These are phyloP conservation scores for Talaromyces sp. DNA, from an alignment of 2,329 filamentous ascomycete species.

Conservation along the genomic window DNA sequence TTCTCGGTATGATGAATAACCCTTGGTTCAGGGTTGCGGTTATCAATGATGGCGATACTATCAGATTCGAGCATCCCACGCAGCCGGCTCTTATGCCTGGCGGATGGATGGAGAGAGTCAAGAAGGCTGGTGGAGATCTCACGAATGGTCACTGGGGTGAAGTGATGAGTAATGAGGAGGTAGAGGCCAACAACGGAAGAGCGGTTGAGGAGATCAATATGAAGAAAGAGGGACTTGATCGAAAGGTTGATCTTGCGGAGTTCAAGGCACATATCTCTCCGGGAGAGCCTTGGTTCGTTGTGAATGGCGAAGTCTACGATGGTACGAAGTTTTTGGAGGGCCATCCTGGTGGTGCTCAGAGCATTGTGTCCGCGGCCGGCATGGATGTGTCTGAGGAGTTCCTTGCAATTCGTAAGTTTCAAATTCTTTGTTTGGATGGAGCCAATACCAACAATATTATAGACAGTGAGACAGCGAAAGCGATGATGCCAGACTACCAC, in stretches of 20 bases:
- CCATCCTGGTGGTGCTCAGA: constrained; percentile 82
- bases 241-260: constrained; percentile 66
- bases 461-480: constrained; percentile 90
- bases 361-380: constrained; percentile 77
- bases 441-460: constrained; percentile 8
- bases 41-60: constrained; percentile 58
- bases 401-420: constrained; percentile 74
- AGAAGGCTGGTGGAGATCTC: constrained; percentile 75
- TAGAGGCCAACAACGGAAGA: constrained; percentile 39
- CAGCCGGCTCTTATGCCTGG: constrained; percentile 72
- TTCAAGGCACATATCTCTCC: constrained; percentile 64
- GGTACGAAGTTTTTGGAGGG: constrained; percentile 74
- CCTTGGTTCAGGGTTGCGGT: constrained; percentile 85
- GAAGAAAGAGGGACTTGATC: constrained; percentile 65
- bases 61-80: constrained; percentile 86
- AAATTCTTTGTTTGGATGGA: background rate
- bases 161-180: constrained; percentile 45
- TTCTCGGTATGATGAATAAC: constrained; percentile 97
- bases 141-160: constrained; percentile 84
- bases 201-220: constrained; percentile 69
- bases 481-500: constrained; percentile 83
- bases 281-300: constrained; percentile 76
- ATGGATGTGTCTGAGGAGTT: constrained; percentile 85
- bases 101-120: constrained; percentile 92
- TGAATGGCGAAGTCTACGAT: constrained; percentile 85